Conservation (phyloP, 2,329 filamentous ascomycete species). For the Cladosporium sp. region DNA sequence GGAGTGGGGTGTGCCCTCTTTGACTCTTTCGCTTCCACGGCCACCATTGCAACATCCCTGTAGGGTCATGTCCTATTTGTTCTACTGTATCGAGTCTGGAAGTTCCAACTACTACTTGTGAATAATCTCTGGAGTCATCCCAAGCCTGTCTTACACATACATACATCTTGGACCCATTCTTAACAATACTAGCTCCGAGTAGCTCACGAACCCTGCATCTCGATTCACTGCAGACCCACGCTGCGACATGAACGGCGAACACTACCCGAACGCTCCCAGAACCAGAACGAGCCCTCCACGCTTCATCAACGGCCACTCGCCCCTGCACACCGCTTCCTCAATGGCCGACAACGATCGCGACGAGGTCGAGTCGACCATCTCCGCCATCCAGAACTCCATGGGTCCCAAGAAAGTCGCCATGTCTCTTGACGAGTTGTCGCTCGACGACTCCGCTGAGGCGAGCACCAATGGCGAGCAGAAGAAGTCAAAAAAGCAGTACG, state of each 20-base stretch:
- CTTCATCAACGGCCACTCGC: constrained; percentile 57
- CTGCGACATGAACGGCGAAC: constrained; percentile 47
- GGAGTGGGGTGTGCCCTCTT: constrained; percentile 7
- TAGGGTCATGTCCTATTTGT: constrained; percentile 36
- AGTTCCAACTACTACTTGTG: constrained; percentile 39
- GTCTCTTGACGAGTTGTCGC: constrained; percentile 41
- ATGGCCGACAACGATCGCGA: constrained; percentile 48
- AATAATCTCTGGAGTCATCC: background rate
- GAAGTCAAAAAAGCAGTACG: constrained; percentile 30
- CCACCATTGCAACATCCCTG: constrained; percentile 6
- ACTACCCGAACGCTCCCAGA: constrained; percentile 34
- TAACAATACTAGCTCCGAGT: background rate
- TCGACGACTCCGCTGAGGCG: background rate
- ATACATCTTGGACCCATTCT: constrained; percentile 3
- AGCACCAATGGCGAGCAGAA: constrained; percentile 16
- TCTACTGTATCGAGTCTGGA: constrained; percentile 37
- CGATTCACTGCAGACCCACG: background rate
- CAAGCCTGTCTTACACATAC: background rate
- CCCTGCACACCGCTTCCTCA: constrained; percentile 44
- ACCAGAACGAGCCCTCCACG: constrained; percentile 57
- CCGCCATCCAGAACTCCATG: constrained; percentile 61
- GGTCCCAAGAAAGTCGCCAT: constrained; percentile 48
- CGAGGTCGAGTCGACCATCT: constrained; percentile 59
- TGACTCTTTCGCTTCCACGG: constrained; percentile 2
- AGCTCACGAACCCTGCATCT: background rate